phyloP scores from a whole-genome alignment of 352 stramenopile genomes.

The Blastocystis sp. region DNA sequence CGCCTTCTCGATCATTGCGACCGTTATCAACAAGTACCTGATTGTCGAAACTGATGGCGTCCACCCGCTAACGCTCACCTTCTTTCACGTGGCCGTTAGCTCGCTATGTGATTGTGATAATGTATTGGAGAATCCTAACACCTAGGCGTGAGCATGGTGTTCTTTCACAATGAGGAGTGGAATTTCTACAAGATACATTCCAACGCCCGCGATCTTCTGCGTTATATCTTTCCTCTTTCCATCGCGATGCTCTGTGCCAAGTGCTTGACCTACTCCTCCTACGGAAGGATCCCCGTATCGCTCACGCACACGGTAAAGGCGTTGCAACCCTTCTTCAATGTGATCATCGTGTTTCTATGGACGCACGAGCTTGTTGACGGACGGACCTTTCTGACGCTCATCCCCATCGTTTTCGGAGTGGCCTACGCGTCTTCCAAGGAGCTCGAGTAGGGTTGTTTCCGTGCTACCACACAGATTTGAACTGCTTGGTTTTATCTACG shows the following conservation, averaged over 20 bases:
- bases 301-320: slow-evolving; percentile 52
- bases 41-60: neutral
- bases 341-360: slow-evolving; percentile 54
- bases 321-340: slow-evolving; percentile 53
- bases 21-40: neutral
- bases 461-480: neutral
- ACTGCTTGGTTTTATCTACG: neutral
- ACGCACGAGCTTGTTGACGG: neutral
- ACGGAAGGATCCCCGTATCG: slow-evolving; percentile 39
- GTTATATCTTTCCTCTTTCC: slow-evolving; percentile 14
- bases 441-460: neutral
- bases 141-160: slow-evolving; percentile 1
- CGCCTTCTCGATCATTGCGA: neutral
- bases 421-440: slow-evolving; percentile 50
- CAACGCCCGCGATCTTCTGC: neutral
- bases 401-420: slow-evolving; percentile 45
- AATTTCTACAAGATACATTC: neutral
- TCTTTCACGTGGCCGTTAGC: slow-evolving; percentile 38
- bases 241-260: slow-evolving; percentile 23
- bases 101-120: slow-evolving; percentile 23
- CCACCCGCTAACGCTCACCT: slow-evolving; percentile 27
- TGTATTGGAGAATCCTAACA: neutral
- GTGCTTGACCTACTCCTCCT: slow-evolving; percentile 18
- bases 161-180: slow-evolving; percentile 35
- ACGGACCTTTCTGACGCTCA: neutral